phyloP scores from a whole-genome alignment of 2,329 filamentous ascomycete genomes.

The Aspergillus udagawae region DNA sequence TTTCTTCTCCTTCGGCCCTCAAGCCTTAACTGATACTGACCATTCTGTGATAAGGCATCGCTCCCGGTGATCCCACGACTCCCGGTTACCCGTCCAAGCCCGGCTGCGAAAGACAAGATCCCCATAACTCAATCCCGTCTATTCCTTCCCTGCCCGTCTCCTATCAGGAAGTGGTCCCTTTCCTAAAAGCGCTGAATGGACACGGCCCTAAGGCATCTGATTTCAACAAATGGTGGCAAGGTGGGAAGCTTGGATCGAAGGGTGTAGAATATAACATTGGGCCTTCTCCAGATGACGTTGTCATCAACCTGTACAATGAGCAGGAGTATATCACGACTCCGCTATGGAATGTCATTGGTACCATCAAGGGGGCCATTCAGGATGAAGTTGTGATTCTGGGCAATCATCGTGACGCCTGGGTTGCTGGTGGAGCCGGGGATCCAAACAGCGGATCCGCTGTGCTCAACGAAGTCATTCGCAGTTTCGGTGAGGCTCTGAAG shows the following conservation, averaged over 20 bases:
- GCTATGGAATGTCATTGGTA: conserved; percentile 86
- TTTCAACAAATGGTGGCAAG: conserved; percentile 69
- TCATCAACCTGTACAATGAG: conserved; percentile 70
- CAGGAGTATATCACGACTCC: conserved; percentile 79
- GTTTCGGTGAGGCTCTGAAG: conserved; percentile 67
- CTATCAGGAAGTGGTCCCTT: conserved; percentile 77
- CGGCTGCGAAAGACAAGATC: conserved; percentile 71
- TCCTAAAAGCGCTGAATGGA: conserved; percentile 86
- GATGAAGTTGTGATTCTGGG: conserved; percentile 86
- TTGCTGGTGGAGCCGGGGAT: conserved; percentile 76
- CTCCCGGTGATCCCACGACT: conserved; percentile 76
- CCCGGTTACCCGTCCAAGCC: conserved; percentile 92
- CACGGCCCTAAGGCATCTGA: conserved; percentile 74
- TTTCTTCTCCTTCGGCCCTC: background rate
- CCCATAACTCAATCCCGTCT: conserved; percentile 66
- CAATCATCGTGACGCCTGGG: conserved; percentile 91
- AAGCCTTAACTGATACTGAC: background rate
- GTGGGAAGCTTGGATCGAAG: conserved; percentile 70
- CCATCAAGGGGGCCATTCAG: conserved; percentile 80
- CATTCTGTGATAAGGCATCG: conserved; percentile 43
- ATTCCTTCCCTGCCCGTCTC: conserved; percentile 93
- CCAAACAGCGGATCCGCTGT: conserved; percentile 79
- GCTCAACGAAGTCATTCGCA: conserved; percentile 72
- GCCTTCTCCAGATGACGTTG: conserved; percentile 68
- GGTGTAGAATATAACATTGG: conserved; percentile 83